These are phyloP conservation scores for Solanum hybrid DNA, from an alignment of 305 asterid species.

Conservation along the genomic window DNA sequence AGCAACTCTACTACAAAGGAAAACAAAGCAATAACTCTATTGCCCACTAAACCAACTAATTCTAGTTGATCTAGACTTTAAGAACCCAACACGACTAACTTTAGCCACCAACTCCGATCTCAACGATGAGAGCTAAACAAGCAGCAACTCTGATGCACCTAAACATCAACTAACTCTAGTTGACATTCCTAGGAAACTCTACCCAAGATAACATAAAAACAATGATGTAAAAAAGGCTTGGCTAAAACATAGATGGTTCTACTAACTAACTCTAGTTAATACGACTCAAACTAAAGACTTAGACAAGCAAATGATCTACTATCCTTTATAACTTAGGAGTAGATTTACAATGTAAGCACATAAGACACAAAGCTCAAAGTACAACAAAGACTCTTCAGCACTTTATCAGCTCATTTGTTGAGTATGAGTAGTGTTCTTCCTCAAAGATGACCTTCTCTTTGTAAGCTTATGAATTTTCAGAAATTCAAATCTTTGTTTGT, in stretches of 20 bases:
- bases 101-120: not conserved
- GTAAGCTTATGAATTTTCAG: no score
- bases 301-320: no score
- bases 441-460: not conserved
- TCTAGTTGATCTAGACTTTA: not conserved
- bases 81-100: not conserved
- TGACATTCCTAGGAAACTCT: not conserved
- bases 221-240: not conserved
- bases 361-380: not conserved
- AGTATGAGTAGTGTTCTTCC: not conserved
- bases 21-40: no score
- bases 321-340: no score
- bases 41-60: not conserved
- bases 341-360: not conserved
- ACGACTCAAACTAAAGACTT: not conserved
- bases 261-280: not conserved
- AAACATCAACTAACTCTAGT: not conserved
- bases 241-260: not conserved
- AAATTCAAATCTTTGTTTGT: no score
- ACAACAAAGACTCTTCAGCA: not conserved
- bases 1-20: not conserved
- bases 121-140: not conserved
- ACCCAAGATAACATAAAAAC: not conserved
- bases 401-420: not conserved
- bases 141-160: not conserved